These are phyloP conservation scores for Chamaecyparis obtusa DNA, from an alignment of 75 land plant genomes.

Conservation along the genomic window DNA sequence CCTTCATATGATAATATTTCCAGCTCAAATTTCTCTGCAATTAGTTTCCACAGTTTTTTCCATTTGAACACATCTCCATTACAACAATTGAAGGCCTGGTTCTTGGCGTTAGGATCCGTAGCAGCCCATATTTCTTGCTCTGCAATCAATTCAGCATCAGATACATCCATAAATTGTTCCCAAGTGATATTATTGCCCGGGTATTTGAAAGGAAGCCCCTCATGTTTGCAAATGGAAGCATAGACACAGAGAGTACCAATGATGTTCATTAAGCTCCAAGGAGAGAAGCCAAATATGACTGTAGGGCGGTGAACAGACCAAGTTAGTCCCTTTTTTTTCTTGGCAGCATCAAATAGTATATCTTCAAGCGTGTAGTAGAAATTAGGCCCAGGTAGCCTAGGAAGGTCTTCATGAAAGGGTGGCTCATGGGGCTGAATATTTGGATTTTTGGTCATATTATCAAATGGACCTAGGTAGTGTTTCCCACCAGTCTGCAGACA, in stretches of 20 bases:
- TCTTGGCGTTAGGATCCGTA: conserved; percentile 55
- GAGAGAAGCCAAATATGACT: conserved; percentile 70
- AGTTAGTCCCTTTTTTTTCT: conserved; percentile 30
- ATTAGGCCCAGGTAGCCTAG: conserved; percentile 54
- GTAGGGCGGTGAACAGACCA: conserved; percentile 74
- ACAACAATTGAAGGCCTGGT: conserved; percentile 71
- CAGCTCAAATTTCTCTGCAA: conserved; percentile 63
- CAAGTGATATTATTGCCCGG: conserved; percentile 55
- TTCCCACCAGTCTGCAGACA: conserved; percentile 74
- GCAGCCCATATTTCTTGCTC: conserved; percentile 93
- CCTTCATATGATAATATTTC: conserved; percentile 33
- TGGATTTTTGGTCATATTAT: conserved; percentile 11
- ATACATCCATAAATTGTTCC: conserved; percentile 55
- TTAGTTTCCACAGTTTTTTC: conserved; percentile 68
- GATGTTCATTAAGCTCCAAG: conserved; percentile 58
- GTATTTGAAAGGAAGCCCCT: conserved; percentile 39
- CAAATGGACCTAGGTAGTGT: conserved; percentile 75
- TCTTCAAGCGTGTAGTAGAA: conserved; percentile 74
- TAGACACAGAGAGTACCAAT: conserved; percentile 57
- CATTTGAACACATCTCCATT: conserved; percentile 80
- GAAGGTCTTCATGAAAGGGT: conserved; percentile 66
- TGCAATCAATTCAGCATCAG: conserved; percentile 82
- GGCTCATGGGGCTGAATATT: conserved; percentile 39
- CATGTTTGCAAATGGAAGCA: conserved; percentile 64
- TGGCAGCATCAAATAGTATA: conserved; percentile 36